Evolutionary conservation across 192 early-diverging fungal genomes (phyloP).

Genomic region (Chytriomyces sp.): DNA sequence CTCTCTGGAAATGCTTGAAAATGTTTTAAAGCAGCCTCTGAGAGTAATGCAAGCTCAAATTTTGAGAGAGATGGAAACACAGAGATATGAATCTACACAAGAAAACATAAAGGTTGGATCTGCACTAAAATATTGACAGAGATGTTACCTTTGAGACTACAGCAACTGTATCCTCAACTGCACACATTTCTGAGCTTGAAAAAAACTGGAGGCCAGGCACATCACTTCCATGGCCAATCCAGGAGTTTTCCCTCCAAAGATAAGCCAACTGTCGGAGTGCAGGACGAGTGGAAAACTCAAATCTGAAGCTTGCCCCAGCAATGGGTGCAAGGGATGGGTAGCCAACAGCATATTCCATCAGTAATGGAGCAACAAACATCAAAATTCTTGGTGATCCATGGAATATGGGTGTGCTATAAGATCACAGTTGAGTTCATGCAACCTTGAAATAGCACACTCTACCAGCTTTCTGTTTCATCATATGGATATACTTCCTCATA

Average conservation of each 20-base stretch:
- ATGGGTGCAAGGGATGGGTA: constrained; percentile 32
- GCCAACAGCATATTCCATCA: constrained; percentile 8
- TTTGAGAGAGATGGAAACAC: constrained; percentile 31
- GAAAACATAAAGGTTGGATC: background rate
- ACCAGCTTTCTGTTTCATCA: background rate
- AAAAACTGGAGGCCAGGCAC: constrained; percentile 41
- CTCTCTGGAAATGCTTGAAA: constrained; percentile 7
- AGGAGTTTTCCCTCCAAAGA: constrained; percentile 51
- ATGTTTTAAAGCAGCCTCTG: constrained; percentile 19
- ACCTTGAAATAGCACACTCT: no score
- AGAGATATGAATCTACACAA: constrained; percentile 26
- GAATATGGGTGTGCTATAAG: constrained; percentile 42
- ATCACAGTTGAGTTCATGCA: background rate
- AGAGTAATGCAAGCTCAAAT: constrained; percentile 38
- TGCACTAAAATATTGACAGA: background rate
- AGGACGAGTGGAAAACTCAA: constrained; percentile 34
- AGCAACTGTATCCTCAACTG: background rate
- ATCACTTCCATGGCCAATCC: constrained; percentile 32
- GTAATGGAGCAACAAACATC: constrained; percentile 35
- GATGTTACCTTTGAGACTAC: constrained; percentile 30
- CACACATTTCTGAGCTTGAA: constrained; percentile 6
- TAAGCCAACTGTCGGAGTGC: constrained; percentile 35
- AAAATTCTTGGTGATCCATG: constrained; percentile 45
- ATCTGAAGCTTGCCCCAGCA: constrained; percentile 44
- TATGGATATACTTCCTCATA: constrained; percentile 21